Evolutionary conservation across 2,329 filamentous ascomycete species (phyloP).

Genomic region (Tothia fuscella): DNA sequence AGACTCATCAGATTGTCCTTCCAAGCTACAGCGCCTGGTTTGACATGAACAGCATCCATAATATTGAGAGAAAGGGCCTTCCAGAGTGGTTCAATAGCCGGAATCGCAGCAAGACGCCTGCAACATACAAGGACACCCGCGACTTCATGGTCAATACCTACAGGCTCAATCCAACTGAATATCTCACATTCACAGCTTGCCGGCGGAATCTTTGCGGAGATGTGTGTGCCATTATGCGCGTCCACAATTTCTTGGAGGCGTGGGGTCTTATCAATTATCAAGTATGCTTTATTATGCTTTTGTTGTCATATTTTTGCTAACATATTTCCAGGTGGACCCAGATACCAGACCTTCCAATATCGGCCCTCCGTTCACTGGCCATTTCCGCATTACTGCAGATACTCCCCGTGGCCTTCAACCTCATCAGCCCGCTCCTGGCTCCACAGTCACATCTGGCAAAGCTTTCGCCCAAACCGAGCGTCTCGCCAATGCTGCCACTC

Average conservation of each 20-base stretch:
- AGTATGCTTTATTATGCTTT: conserved; percentile 38
- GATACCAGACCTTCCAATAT: conserved; percentile 92
- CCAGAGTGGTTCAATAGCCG: conserved; percentile 98
- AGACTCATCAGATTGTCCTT: conserved; percentile 90
- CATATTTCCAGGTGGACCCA: conserved; percentile 64
- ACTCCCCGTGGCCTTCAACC: conserved; percentile 89
- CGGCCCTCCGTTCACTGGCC: conserved; percentile 90
- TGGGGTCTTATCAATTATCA: conserved; percentile 99
- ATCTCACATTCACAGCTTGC: conserved; percentile 93
- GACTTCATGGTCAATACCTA: conserved; percentile 99
- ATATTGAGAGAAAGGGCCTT: conserved; percentile 84
- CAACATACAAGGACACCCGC: conserved; percentile 96
- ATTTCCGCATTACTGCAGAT: conserved; percentile 92
- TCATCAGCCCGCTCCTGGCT: conserved; percentile 80
- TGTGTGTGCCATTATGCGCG: conserved; percentile 97
- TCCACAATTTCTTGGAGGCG: conserved; percentile 94
- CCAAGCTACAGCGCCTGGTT: conserved; percentile 99
- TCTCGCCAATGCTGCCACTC: conserved; percentile 51
- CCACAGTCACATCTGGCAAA: conserved; percentile 48
- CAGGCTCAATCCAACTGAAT: conserved; percentile 87
- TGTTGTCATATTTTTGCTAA: background rate
- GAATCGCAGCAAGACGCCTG: conserved; percentile 94
- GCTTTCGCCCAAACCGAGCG: conserved; percentile 57
- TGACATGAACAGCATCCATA: conserved; percentile 88
- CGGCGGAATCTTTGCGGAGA: conserved; percentile 90